A percentile compares a stretch with the other conserved stretches of the same genome.
Evolutionary conservation across 805 yeast genomes (phyloP).

Genomic region (Kodamaea sagamina): DNA sequence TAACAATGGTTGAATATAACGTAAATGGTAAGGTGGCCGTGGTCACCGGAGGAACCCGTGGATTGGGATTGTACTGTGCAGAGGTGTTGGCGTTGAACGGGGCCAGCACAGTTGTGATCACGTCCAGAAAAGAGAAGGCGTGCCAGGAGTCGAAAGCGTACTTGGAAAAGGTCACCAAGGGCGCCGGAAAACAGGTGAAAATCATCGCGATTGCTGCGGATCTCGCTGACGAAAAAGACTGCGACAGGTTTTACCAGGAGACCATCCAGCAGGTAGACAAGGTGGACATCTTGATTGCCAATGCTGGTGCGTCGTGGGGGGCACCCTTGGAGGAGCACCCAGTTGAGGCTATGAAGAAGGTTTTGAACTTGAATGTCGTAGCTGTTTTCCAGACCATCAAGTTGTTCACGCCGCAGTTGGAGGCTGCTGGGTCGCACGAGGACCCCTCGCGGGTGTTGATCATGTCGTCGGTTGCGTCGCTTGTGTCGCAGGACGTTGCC

Average conservation of each 20-base stretch:
- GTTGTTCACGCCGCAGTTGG: slow-evolving; percentile 58
- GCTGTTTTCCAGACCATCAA: slow-evolving; percentile 72
- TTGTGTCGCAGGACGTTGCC: slow-evolving; percentile 44
- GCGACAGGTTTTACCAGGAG: slow-evolving; percentile 43
- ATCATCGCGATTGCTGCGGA: slow-evolving; percentile 57
- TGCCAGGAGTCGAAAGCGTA: slow-evolving; percentile 55
- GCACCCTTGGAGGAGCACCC: slow-evolving; percentile 62
- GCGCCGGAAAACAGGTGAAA: slow-evolving; percentile 31
- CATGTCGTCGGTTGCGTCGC: slow-evolving; percentile 67
- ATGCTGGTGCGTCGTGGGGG: slow-evolving; percentile 84
- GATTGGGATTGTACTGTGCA: slow-evolving; percentile 69
- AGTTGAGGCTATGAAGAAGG: slow-evolving; percentile 60
- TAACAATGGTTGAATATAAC: slow-evolving; percentile 42
- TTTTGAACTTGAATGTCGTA: slow-evolving; percentile 60
- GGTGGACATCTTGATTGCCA: slow-evolving; percentile 67
- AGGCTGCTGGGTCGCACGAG: slow-evolving; percentile 48
- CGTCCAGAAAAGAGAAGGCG: slow-evolving; percentile 64
- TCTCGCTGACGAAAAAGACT: slow-evolving; percentile 51
- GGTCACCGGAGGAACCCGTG: slow-evolving; percentile 76
- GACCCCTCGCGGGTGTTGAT: slow-evolving; percentile 68
- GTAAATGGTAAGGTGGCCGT: slow-evolving; percentile 65
- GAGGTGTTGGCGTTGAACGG: slow-evolving; percentile 64
- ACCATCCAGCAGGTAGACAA: slow-evolving; percentile 42
- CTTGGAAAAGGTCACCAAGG: slow-evolving; percentile 39
- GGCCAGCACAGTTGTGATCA: slow-evolving; percentile 59